Base-by-base conservation (phyloP, 164 flowering plant species). In the Aristolochia californica region DNA sequence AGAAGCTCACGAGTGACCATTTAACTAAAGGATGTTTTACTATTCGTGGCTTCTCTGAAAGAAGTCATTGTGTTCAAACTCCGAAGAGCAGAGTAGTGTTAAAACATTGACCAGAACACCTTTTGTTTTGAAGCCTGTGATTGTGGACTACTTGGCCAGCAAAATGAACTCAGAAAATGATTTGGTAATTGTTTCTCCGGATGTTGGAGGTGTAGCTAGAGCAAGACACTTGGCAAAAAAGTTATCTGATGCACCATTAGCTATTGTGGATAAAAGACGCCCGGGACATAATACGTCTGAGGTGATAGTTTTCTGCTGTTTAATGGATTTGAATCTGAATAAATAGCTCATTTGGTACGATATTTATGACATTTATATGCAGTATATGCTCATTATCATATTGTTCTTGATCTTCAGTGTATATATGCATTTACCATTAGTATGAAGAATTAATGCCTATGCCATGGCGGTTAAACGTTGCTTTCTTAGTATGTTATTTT, bases 251-350 rank as follows among this genome's bases (percentile, higher is more conserved):
- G 95, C 98, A 20, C 97, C 97, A 51, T 66, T 89, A 57, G 98
- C 98, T 54, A 93, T 93, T 69, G 95, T 93, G 57, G 98, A 93
- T 73, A 93, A 93, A 77, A 82, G 98, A 69, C 94, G 95, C 10
- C 91, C 82, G 8, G 97, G 77, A 26, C 98, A 91, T 67, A 91
- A 91, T 72, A 76, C 83, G 66, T 84, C 98, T 26, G 94, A 91
- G 91, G 98, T 91, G 72, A 54, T 25, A 17, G n/a, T 34, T 48
- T 47, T n/a, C 1, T 55, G 5, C 13, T 55, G 30, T 27, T 27
- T 23, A 24, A 53, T 53, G 40, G 10, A 34, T 34, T 12, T 34
- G 40, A 34, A 34, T 34, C 4, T 34, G 40, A 34, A 34, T 34
- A 34, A 34, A 34, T 34, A 3, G 40, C 40, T 34, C 40, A 5